These are phyloP conservation scores for Penicillium sp. DNA, from an alignment of 2,329 filamentous ascomycete species.

Conservation along the genomic window DNA sequence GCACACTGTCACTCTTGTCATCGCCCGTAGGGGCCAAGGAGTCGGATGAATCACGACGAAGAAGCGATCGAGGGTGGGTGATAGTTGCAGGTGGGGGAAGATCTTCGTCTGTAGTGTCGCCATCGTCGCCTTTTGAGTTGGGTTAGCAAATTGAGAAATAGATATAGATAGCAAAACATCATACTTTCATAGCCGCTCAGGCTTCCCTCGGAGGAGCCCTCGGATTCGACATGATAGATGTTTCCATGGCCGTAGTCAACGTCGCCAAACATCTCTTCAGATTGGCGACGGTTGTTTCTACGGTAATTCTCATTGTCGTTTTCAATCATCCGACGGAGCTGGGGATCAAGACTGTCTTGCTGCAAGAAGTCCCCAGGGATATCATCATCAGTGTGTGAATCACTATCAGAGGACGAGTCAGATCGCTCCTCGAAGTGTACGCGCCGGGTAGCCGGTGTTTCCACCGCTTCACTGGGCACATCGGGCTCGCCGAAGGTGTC, in stretches of 20 bases:
- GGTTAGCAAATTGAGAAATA: conserved; percentile 47
- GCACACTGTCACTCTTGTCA: conserved; percentile 33
- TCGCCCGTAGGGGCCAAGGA: conserved; percentile 47
- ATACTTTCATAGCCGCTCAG: conserved; percentile 62
- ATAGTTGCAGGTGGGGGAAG: conserved; percentile 51
- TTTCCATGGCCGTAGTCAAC: conserved; percentile 44
- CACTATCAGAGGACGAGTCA: conserved; percentile 64
- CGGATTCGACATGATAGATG: conserved; percentile 48
- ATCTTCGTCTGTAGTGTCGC: conserved; percentile 63
- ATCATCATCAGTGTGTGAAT: conserved; percentile 55
- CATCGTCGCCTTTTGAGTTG: conserved; percentile 54
- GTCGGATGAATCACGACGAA: conserved; percentile 51
- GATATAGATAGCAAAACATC: conserved; percentile 33
- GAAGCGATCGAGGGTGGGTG: conserved; percentile 50
- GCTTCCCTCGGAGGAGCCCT: conserved; percentile 35
- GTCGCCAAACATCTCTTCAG: conserved; percentile 42
- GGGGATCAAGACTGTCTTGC: conserved; percentile 70
- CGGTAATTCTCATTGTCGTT: conserved; percentile 52
- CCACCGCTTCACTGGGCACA: conserved; percentile 38
- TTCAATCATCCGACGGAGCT: conserved; percentile 73
- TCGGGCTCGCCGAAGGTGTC: conserved; percentile 41
- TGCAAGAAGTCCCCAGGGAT: conserved; percentile 79
- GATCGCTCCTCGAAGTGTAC: conserved; percentile 70
- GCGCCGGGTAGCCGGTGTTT: conserved; percentile 56
- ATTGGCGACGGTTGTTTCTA: conserved; percentile 32